Conservation (phyloP, 768 basidiomycete species). For the Cystofilobasidium capitatum region DNA sequence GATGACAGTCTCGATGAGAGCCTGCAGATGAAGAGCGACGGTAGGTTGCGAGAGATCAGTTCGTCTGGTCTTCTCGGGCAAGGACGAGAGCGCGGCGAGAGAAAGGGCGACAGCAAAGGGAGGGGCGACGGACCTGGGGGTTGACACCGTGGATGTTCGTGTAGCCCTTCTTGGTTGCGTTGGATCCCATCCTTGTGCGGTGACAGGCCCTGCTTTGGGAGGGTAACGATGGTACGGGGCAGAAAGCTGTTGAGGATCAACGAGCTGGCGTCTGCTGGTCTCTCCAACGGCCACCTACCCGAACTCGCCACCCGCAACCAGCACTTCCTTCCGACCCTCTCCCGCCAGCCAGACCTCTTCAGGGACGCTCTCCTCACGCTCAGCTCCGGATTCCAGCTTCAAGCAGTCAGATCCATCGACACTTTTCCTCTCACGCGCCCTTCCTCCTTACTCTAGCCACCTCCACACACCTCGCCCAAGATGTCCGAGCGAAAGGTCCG, state of each 20-base stretch:
- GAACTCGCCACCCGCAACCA: background rate
- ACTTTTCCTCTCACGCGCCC: too few species aligned
- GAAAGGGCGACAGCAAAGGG: background rate
- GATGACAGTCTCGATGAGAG: constrained; percentile 90
- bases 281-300: background rate
- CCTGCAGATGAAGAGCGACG: constrained; percentile 44
- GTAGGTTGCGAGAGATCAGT: background rate
- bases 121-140: constrained; percentile 61
- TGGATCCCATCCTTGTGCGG: constrained; percentile 59
- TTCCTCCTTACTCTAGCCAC: too few species aligned
- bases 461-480: too few species aligned
- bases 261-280: background rate
- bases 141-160: constrained; percentile 91
- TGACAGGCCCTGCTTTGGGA: too few species aligned
- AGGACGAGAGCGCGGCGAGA: background rate
- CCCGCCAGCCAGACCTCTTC: background rate
- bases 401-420: too few species aligned
- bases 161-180: constrained; percentile 81
- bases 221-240: background rate
- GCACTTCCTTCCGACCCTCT: background rate
- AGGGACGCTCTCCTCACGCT: too few species aligned
- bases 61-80: background rate
- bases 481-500: constrained; percentile 47
- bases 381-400: too few species aligned
- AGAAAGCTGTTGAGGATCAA: background rate